Percentiles rank a stretch among this genome's conserved stretches.
phyloP scores from a whole-genome alignment of 805 yeast genomes.

The Alloascoidea africana region DNA sequence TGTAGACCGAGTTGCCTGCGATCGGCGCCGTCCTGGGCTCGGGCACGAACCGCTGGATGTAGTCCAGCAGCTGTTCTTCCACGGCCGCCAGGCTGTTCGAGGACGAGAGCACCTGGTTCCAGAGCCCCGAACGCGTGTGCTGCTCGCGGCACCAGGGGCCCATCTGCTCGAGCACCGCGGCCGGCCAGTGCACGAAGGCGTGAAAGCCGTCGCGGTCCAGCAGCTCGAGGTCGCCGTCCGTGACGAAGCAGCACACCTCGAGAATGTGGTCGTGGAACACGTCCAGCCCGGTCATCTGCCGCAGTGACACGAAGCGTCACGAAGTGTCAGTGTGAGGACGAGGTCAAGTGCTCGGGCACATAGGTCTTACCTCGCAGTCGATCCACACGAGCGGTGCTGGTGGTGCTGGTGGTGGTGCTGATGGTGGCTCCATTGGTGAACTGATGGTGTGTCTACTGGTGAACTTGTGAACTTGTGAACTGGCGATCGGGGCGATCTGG shows the following conservation, averaged over 20 bases:
- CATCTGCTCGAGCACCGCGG: constrained; percentile 53
- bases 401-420: too few species aligned
- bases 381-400: too few species aligned
- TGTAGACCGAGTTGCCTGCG: constrained; percentile 88
- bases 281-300: constrained; percentile 81
- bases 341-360: constrained; percentile 1
- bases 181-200: constrained; percentile 59
- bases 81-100: constrained; percentile 41
- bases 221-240: constrained; percentile 66
- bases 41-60: constrained; percentile 40
- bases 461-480: too few species aligned
- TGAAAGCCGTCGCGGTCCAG: constrained; percentile 66
- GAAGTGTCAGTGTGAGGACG: neutral
- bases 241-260: constrained; percentile 81
- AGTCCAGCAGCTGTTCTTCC: constrained; percentile 46
- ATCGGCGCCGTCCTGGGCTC: constrained; percentile 45
- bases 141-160: constrained; percentile 77
- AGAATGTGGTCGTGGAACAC: constrained; percentile 70
- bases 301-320: neutral
- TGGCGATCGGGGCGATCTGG: too few species aligned
- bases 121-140: constrained; percentile 65
- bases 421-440: too few species aligned
- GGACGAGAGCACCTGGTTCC: constrained; percentile 48
- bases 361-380: constrained; percentile 59
- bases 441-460: too few species aligned